phyloP scores from a whole-genome alignment of 352 stramenopile genomes.

The Blastocystis sp. region DNA sequence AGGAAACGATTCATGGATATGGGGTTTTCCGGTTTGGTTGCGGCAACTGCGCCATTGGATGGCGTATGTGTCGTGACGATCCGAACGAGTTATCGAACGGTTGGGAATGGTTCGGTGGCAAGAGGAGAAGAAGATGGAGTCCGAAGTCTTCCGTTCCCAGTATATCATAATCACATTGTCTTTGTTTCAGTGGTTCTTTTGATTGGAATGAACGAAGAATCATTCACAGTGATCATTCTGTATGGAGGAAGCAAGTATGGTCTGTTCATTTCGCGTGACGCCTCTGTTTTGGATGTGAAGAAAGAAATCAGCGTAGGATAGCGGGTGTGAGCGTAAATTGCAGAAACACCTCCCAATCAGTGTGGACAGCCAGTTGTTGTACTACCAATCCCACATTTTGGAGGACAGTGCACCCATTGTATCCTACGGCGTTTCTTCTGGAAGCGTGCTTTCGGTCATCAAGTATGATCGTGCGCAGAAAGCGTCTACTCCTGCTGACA shows the following conservation, averaged over 20 bases:
- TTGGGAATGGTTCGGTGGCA: neutral
- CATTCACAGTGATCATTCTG: neutral
- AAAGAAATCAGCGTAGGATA: neutral
- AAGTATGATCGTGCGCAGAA: too few species aligned
- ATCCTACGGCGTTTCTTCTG: neutral
- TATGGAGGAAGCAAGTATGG: neutral
- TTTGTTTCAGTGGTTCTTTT: neutral
- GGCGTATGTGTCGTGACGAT: neutral
- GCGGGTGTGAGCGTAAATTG: neutral
- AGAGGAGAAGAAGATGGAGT: too few species aligned
- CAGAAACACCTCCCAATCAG: neutral
- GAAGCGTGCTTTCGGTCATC: neutral
- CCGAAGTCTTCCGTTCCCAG: neutral
- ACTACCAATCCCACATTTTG: neutral
- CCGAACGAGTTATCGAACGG: neutral
- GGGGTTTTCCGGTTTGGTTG: neutral
- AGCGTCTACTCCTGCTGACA: too few species aligned
- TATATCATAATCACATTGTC: neutral
- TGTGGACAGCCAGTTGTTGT: neutral
- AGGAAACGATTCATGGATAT: slow-evolving; percentile 49
- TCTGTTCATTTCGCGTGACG: neutral
- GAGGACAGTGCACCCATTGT: neutral
- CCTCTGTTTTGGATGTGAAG: neutral
- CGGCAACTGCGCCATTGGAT: neutral
- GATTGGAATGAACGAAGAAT: neutral